Percentiles rank a stretch among this genome's conserved stretches.
Evolutionary conservation across 2,329 filamentous ascomycete genomes (phyloP).

Genomic region (Calonectria hawksworthii): DNA sequence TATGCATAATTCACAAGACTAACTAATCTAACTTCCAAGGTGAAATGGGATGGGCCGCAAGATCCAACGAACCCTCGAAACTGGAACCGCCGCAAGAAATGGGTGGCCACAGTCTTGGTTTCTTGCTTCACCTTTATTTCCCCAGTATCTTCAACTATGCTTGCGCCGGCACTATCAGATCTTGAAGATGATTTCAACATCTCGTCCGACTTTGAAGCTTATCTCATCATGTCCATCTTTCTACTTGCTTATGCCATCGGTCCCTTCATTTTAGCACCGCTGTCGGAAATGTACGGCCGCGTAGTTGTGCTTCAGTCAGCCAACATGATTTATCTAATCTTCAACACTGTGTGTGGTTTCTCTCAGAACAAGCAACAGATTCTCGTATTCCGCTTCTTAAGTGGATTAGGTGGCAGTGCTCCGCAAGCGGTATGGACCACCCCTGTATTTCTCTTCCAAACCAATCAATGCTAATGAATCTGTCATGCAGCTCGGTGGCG

Average conservation of each 20-base stretch:
- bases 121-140: constrained; percentile 67
- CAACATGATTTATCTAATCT: constrained; percentile 66
- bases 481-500: constrained; percentile 55
- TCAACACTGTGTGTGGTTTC: constrained; percentile 67
- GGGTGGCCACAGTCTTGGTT: constrained; percentile 52
- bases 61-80: constrained; percentile 59
- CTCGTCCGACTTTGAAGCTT: constrained; percentile 57
- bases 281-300: constrained; percentile 67
- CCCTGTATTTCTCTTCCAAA: neutral
- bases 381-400: constrained; percentile 64
- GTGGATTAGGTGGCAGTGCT: constrained; percentile 61
- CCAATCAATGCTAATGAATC: neutral
- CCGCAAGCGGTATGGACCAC: constrained; percentile 56
- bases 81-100: constrained; percentile 57
- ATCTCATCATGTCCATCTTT: constrained; percentile 71
- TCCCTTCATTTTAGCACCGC: constrained; percentile 64
- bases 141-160: constrained; percentile 66
- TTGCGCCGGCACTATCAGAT: constrained; percentile 62
- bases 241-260: constrained; percentile 70
- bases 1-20: neutral
- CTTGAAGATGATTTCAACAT: constrained; percentile 64
- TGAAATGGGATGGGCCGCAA: constrained; percentile 60
- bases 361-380: constrained; percentile 61
- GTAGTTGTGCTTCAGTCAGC: constrained; percentile 59
- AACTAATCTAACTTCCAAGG: constrained; percentile 38